Evolutionary conservation across 495 filamentous ascomycete genomes (phyloP), one percentile per base, ranked within the genome.

Genomic region (Penicillium canescens): DNA sequence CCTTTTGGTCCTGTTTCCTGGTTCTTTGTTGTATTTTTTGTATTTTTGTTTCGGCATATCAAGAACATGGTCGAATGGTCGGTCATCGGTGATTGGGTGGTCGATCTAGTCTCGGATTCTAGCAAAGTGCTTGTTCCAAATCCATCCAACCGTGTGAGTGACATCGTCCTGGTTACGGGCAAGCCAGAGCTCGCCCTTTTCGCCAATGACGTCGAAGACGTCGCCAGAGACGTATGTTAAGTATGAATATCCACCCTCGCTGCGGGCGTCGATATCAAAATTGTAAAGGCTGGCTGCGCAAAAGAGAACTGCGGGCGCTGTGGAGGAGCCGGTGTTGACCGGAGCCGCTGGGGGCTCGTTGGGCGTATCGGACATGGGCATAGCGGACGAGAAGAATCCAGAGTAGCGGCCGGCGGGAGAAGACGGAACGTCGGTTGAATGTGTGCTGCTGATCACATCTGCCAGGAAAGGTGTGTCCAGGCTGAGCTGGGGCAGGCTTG

Each of bases 131-230:
- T 96, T 95, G 61, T 89, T 94, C 94, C 94, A 98, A 56, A 98
- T 96, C 94, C 94, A 98, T 38, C 94, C 94, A n/a, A 97, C 82
- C 55, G 83, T 77, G 20, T 83, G 78, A 14, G 73, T 75, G 4
- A 81, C 73, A 69, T 98, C 95, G 66, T 98, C 94, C 70, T 98
- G 94, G 64, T 98, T 98, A 65, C 87, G 89, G 6, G 94, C 94
- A 28, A 98, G 85, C 95, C 94, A 98, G 13, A 98, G 85, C 74
- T 98, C 94, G 46, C 94, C 94, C 68, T 98, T 98, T 65, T 96
- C 90, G 46, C 85, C 94, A 59, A 98, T 89, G 50, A 92, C 86
- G 72, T 95, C 89, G 64, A 92, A 94, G 54, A 93, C 88, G 78
- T 96, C 92, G 35, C 94, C 94, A 14, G 90, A 86, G 35, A 92